These are phyloP conservation scores for Saccharomycopsis sp. DNA, from an alignment of 805 yeast genomes.

Conservation along the genomic window DNA sequence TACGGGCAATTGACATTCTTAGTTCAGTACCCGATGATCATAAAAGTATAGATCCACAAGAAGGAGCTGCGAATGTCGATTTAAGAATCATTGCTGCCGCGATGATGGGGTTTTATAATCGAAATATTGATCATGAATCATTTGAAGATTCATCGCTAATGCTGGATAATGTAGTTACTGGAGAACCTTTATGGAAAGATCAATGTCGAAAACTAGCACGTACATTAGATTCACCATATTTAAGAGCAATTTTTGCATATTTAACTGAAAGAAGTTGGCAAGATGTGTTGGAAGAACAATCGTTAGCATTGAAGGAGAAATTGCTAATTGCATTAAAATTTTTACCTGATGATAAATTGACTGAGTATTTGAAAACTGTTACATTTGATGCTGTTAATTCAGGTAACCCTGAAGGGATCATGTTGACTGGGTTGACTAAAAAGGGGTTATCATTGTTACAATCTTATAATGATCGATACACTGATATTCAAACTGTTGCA, in stretches of 20 bases:
- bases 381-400: conserved; percentile 61
- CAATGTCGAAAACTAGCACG: conserved; percentile 84
- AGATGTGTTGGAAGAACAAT: conserved; percentile 86
- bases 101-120: conserved; percentile 78
- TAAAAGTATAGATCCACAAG: conserved; percentile 2
- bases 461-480: conserved; percentile 78
- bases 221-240: conserved; percentile 84
- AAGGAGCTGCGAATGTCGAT: conserved; percentile 2
- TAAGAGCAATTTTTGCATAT: conserved; percentile 87
- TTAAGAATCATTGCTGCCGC: conserved; percentile 73
- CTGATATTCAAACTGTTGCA: conserved; percentile 90
- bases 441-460: conserved; percentile 75
- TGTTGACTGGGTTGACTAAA: conserved; percentile 88
- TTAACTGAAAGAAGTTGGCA: conserved; percentile 95
- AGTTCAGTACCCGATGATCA: conserved; percentile 31
- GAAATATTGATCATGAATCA: conserved; percentile 30
- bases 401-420: conserved; percentile 89
- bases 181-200: conserved; percentile 83
- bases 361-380: conserved; percentile 60
- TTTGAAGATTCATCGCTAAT: conserved; percentile 24
- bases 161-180: conserved; percentile 24
- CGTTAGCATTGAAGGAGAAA: conserved; percentile 81
- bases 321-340: conserved; percentile 87
- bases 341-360: conserved; percentile 70
- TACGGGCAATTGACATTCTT: conserved; percentile 71